Base-by-base conservation (phyloP, 257 asterid species). In the Anisodus tanguticus region DNA sequence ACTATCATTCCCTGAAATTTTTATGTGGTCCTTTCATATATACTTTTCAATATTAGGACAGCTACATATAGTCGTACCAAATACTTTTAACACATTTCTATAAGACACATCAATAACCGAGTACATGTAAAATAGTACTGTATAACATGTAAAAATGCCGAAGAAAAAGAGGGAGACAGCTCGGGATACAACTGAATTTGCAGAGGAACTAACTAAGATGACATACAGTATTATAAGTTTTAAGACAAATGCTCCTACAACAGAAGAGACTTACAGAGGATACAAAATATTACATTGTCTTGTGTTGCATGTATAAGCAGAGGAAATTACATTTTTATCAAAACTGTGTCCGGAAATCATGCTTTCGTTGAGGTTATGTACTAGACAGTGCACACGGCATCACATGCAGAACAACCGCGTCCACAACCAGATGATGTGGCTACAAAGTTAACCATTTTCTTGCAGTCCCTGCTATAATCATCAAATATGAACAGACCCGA, bases 381-480 rank as follows among this genome's bases (percentile, higher is more conserved):
- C 62, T 54, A 55, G 55, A 79, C 12, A 15, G 55, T 31, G 16
- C 58, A 53, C 6, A 13, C 13, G 58, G 16, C 58, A 53, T 53
- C 58, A 53, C 58, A 53, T 37, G 69, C 68, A 82, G 12, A 58
- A 9, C 55, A 80, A 80, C 17, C 59, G 8, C 35, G 59, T 80
- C 17, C 71, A 58, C 8, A 39, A 31, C 78, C 54, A 13, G 84
- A 19, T 12, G n/a, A 66, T 63, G 54, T 39, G 37, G 59, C 57
- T 45, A 1, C 41, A 19, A 8, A 8, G n/a, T 45, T 22, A 22
- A 35, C 84, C 76, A 51, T n/a, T 64, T 3, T 6, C 45, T 64
- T 51, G 67, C 54, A 66, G 79, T 82, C 62, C 64, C 22, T 66
- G 67, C 79, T 51, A 22, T 47, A 47, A 51, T 19, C 55, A 49